Evolutionary conservation across 495 filamentous ascomycete genomes (phyloP).

Genomic region (Neurospora sp.): DNA sequence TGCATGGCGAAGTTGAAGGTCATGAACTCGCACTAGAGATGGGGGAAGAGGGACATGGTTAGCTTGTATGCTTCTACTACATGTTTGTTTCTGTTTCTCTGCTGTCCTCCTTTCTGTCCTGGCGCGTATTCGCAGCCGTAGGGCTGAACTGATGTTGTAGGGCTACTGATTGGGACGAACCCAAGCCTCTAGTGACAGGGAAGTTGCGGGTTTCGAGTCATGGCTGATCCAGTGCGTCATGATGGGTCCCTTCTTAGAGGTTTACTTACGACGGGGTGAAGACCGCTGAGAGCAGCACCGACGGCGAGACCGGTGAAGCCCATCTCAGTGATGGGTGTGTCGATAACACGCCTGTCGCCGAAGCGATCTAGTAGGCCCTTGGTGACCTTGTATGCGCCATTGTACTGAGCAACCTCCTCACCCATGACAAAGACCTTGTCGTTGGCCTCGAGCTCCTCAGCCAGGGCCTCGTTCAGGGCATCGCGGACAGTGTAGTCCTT

Average conservation of each 20-base stretch:
- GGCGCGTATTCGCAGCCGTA: not conserved
- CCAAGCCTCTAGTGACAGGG: not conserved
- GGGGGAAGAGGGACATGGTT: not conserved
- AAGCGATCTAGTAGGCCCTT: conserved; percentile 95
- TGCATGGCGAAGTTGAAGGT: conserved; percentile 99
- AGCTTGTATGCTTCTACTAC: not conserved
- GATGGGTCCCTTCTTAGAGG: not conserved
- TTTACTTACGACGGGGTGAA: conserved; percentile 79
- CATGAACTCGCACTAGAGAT: conserved; percentile 89
- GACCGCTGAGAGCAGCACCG: conserved; percentile 84
- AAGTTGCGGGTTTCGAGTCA: not conserved
- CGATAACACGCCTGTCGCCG: conserved; percentile 93
- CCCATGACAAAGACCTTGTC: conserved; percentile 90
- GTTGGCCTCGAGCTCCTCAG: conserved; percentile 92
- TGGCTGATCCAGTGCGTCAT: not conserved
- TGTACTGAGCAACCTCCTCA: conserved; percentile 98
- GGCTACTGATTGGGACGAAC: not conserved
- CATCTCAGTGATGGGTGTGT: conserved; percentile 95
- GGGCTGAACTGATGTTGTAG: not conserved
- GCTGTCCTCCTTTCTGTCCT: not conserved
- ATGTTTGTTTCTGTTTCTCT: not conserved
- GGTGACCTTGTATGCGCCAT: conserved; percentile 99
- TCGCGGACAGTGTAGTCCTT: conserved; percentile 97
- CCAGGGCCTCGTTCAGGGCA: conserved; percentile 92
- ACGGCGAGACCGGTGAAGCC: conserved; percentile 90